phyloP scores from a whole-genome alignment of 768 basidiomycete species.

The Lentinula edodes region DNA sequence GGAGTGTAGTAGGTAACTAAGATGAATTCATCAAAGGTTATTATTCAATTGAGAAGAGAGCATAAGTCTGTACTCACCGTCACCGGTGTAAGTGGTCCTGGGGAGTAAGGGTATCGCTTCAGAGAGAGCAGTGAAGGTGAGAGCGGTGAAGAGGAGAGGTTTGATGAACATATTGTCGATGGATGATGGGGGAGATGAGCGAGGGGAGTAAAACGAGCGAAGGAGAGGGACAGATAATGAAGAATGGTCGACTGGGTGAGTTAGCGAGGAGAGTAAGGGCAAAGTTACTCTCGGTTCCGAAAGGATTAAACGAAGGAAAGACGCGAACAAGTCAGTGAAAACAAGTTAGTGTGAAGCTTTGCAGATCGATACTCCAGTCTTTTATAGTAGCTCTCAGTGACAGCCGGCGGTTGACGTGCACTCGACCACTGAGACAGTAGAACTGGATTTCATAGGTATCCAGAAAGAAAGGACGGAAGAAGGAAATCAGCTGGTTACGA shows the following conservation, averaged over 20 bases:
- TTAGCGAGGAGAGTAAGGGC: not conserved
- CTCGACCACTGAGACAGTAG: too few relatives aligned
- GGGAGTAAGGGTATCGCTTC: not conserved
- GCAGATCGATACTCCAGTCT: too few relatives aligned
- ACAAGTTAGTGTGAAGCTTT: too few relatives aligned
- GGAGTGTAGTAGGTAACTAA: constrained; percentile 23
- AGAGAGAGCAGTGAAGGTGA: not conserved
- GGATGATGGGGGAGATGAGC: not conserved
- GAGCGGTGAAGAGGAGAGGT: not conserved
- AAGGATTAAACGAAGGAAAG: not conserved
- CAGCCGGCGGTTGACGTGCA: too few relatives aligned
- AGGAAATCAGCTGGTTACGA: too few relatives aligned
- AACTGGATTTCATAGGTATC: too few relatives aligned
- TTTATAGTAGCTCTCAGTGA: too few relatives aligned
- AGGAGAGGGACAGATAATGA: too few relatives aligned
- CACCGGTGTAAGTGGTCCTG: not conserved
- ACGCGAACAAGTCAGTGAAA: not conserved
- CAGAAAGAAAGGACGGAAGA: too few relatives aligned
- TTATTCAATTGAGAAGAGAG: not conserved
- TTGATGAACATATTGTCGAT: not conserved
- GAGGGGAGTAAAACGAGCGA: too few relatives aligned
- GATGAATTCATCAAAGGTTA: not conserved
- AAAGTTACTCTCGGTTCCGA: too few relatives aligned
- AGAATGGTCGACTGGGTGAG: not conserved
- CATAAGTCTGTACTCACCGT: not conserved